phyloP scores from a whole-genome alignment of 805 yeast species.

The Wickerhamiella lipophila region DNA sequence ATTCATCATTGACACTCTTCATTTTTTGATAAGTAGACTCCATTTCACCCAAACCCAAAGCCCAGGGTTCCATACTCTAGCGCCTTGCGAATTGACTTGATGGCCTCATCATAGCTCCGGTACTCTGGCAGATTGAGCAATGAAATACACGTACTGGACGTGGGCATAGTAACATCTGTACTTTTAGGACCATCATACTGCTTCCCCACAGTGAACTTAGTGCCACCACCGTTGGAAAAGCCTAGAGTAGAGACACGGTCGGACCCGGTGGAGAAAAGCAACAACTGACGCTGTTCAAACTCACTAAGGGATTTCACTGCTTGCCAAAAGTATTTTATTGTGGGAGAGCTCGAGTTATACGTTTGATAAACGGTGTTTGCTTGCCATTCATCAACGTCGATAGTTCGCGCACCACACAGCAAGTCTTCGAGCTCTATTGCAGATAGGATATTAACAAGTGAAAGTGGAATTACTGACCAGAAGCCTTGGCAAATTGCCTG shows the following conservation, averaged over 20 bases:
- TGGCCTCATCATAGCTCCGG: neutral
- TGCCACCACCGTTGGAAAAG: neutral
- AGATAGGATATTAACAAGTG: conserved; percentile 87
- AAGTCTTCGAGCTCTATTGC: conserved; percentile 92
- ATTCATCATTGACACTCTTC: too few species aligned
- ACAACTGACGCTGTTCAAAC: conserved; percentile 86
- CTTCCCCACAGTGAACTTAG: neutral
- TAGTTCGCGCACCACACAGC: conserved; percentile 96
- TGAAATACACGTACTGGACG: neutral
- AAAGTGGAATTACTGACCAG: conserved; percentile 94
- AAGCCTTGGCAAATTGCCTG: conserved; percentile 94
- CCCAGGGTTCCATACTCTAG: neutral
- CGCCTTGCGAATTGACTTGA: neutral
- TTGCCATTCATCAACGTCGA: conserved; percentile 97
- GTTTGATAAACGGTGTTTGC: conserved; percentile 97
- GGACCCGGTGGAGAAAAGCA: conserved; percentile 91
- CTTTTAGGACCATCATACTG: neutral
- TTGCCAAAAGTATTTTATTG: conserved; percentile 97
- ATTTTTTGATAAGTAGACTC: too few species aligned
- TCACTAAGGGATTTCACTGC: conserved; percentile 87
- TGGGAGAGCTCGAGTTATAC: conserved; percentile 89
- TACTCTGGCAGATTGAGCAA: neutral
- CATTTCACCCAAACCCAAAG: neutral
- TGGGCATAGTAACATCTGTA: neutral
- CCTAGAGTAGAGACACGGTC: conserved; percentile 19